A percentile compares a stretch with the other conserved stretches of the same genome.
Conservation (phyloP, 1,139 yeast species). For the Starmera stellimalicola region DNA sequence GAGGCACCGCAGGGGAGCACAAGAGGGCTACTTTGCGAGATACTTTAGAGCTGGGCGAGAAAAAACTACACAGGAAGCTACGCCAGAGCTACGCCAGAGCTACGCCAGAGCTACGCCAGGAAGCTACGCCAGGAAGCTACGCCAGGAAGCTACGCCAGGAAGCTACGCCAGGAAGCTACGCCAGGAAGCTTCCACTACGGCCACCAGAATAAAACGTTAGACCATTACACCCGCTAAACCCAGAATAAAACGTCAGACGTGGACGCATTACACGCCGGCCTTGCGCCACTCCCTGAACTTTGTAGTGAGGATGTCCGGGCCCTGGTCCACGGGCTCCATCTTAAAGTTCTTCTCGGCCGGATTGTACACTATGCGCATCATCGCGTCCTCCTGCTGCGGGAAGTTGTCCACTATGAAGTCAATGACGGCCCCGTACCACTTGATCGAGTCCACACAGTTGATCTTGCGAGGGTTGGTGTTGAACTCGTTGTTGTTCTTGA, state of each 20-base stretch:
- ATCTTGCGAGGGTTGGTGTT: slow-evolving; percentile 36
- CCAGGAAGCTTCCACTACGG: too few species aligned
- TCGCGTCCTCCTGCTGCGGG: slow-evolving; percentile 39
- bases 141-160: too few species aligned
- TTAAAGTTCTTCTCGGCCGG: slow-evolving; percentile 29
- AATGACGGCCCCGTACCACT: slow-evolving; percentile 77
- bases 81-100: too few species aligned
- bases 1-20: too few species aligned
- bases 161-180: too few species aligned
- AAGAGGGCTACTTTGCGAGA: too few species aligned
- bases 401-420: slow-evolving; percentile 62
- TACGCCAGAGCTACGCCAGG: too few species aligned
- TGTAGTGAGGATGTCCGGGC: slow-evolving; percentile 34
- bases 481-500: slow-evolving; percentile 23
- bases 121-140: too few species aligned
- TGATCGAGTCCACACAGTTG: slow-evolving; percentile 68
- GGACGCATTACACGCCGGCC: too few species aligned
- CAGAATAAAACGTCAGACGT: neutral
- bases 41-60: too few species aligned
- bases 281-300: slow-evolving; percentile 64
- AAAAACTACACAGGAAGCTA: too few species aligned
- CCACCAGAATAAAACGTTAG: slow-evolving; percentile 3
- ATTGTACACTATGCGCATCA: slow-evolving; percentile 35
- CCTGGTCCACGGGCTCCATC: slow-evolving; percentile 22
- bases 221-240: neutral